Base-by-base conservation (phyloP, 1,139 yeast genomes). In the Hansenula sp. region DNA sequence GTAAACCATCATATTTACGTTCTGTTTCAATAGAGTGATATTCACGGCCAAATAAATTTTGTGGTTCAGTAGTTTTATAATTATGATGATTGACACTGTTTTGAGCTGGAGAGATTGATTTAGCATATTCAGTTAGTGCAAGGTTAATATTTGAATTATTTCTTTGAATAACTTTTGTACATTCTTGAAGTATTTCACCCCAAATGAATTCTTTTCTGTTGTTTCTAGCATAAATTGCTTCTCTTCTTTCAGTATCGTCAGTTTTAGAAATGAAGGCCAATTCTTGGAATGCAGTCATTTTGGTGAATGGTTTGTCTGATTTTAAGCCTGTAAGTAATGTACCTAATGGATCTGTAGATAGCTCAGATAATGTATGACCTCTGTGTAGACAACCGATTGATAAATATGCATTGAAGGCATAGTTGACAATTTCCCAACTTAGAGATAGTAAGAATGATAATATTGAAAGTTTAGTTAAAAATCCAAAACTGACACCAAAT, bases 341-440 rank as follows among this genome's bases (percentile, higher is more conserved):
- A 37, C 77, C 81, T 42, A 86, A 73, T 4, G 90, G 92, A 46
- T 85, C 88, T 0, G 81, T 63, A 16, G 92, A 79, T 37, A 77
- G 69, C 7, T 79, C 68, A 33, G 92, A 80, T 25, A 89, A 71
- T 18, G 86, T 79, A 43, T 77, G 79, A 21, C 82, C 81, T 27
- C 87, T 79, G 53, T 84, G 88, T 38, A 84, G 61, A 50, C 97
- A 92, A 0, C 97, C 96, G 45, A 86, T 73, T 9, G 89, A 74
- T 56, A 90, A 73, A 60, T 87, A 90, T 4, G 88, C 82, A 47
- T 77, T 69, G 56, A 79, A 89, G 2, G 79, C 66, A 44, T 76
- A 73, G 59, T 85, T 83, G 27, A 77, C 62, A 11, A 77, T 45
- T 50, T 82, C 89, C 85, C 89, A 84, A 18, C 69, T 53, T 32